phyloP scores from a whole-genome alignment of 495 filamentous ascomycete genomes.

The Symbiotaphrina buchneri region DNA sequence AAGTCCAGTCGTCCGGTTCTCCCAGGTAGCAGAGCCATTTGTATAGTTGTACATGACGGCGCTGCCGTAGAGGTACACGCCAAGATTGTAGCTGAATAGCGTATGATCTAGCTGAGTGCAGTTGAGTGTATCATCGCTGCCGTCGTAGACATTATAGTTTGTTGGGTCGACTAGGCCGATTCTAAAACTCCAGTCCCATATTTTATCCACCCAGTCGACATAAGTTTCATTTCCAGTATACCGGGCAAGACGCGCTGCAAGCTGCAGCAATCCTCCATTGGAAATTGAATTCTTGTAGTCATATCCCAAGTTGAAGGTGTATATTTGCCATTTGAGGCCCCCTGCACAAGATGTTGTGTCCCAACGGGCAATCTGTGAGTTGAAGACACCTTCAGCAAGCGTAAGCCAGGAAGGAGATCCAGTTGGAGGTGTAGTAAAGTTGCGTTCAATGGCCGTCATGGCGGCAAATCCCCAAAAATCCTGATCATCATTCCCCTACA shows the following conservation, averaged over 20 bases:
- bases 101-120: constrained; percentile 37
- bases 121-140: constrained; percentile 27
- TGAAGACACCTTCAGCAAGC: constrained; percentile 30
- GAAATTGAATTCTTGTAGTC: constrained; percentile 63
- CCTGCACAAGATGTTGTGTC: constrained; percentile 51
- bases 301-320: constrained; percentile 58
- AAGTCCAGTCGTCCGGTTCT: constrained; percentile 17
- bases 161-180: constrained; percentile 28
- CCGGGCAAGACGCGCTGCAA: constrained; percentile 47
- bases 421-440: constrained; percentile 24
- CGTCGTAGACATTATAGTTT: constrained; percentile 43
- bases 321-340: constrained; percentile 73
- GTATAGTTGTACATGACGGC: constrained; percentile 76
- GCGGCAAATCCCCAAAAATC: constrained; percentile 70
- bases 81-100: constrained; percentile 62
- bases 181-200: constrained; percentile 42
- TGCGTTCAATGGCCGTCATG: constrained; percentile 61
- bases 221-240: constrained; percentile 65
- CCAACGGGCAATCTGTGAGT: constrained; percentile 44
- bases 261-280: constrained; percentile 60
- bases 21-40: constrained; percentile 16
- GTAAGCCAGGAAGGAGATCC: constrained; percentile 8
- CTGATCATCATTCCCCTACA: constrained; percentile 64
- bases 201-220: constrained; percentile 46
- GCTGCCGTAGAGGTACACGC: constrained; percentile 47